These are phyloP conservation scores for Rutstroemia sp. DNA, from an alignment of 2,329 filamentous ascomycete species.

Conservation along the genomic window DNA sequence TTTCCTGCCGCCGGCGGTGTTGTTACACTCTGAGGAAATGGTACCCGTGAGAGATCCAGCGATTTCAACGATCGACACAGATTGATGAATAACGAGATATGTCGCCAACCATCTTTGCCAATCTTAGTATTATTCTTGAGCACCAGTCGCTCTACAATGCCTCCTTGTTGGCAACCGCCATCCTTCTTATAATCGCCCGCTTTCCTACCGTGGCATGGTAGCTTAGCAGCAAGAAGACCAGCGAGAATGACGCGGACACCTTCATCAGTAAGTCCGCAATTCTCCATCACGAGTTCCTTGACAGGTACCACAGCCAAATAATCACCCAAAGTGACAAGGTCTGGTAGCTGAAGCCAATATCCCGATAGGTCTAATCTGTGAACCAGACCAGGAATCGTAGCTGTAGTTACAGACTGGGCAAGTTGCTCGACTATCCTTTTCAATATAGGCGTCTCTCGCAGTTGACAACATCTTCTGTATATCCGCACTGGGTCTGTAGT, in stretches of 20 bases:
- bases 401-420: slow-evolving; percentile 54
- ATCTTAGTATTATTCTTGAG: slow-evolving; percentile 86
- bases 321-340: slow-evolving; percentile 82
- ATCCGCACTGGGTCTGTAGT: slow-evolving; percentile 90
- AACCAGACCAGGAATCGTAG: slow-evolving; percentile 61
- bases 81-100: slow-evolving; percentile 83
- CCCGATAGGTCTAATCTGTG: slow-evolving; percentile 76
- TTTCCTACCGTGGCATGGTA: slow-evolving; percentile 41
- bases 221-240: slow-evolving; percentile 74
- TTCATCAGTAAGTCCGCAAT: slow-evolving; percentile 81
- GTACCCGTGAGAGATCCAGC: slow-evolving; percentile 78
- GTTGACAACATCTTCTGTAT: slow-evolving; percentile 88
- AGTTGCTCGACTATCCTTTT: slow-evolving; percentile 91
- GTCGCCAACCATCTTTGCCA: slow-evolving; percentile 80
- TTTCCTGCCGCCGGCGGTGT: slow-evolving; percentile 13
- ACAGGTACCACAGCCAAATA: slow-evolving; percentile 92
- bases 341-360: slow-evolving; percentile 74
- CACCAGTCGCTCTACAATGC: slow-evolving; percentile 78
- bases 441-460: slow-evolving; percentile 85
- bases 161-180: slow-evolving; percentile 37
- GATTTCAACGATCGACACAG: slow-evolving; percentile 81
- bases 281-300: slow-evolving; percentile 76
- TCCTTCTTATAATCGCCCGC: slow-evolving; percentile 16
- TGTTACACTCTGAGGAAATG: slow-evolving; percentile 51
- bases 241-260: slow-evolving; percentile 80